phyloP scores from a whole-genome alignment of 2,329 filamentous ascomycete genomes.

The Fusarium sp. region DNA sequence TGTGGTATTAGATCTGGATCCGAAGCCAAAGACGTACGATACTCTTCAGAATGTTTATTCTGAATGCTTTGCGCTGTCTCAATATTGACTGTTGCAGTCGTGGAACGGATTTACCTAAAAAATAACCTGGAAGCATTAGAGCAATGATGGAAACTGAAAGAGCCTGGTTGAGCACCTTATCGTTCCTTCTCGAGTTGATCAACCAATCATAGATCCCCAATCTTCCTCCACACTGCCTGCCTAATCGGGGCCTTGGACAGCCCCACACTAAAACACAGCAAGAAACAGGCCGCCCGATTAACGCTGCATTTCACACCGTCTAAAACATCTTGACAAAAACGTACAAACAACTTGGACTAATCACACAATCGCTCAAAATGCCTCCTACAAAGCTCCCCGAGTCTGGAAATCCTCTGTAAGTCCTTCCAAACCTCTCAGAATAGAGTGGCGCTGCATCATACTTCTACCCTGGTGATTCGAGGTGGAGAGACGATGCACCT shows the following conservation, averaged over 20 bases:
- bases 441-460: slow-evolving; percentile 25
- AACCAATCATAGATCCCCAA: slow-evolving; percentile 14
- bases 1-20: slow-evolving; percentile 16
- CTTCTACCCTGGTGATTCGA: slow-evolving; percentile 20
- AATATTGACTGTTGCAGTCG: background rate
- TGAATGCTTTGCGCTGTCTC: background rate
- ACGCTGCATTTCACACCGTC: slow-evolving; percentile 3
- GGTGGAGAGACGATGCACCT: slow-evolving; percentile 31
- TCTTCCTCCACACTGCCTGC: slow-evolving; percentile 23
- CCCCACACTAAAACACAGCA: slow-evolving; percentile 25
- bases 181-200: background rate
- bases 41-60: background rate
- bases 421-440: slow-evolving; percentile 17
- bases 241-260: slow-evolving; percentile 7
- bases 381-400: slow-evolving; percentile 58
- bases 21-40: background rate
- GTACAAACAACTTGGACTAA: background rate
- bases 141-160: background rate
- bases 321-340: slow-evolving; percentile 10
- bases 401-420: slow-evolving; percentile 61
- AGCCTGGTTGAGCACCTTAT: background rate
- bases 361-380: slow-evolving; percentile 45
- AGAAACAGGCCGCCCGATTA: slow-evolving; percentile 7
- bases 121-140: background rate
- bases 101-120: background rate